Conservation (phyloP, 106 monocot species). For the Dendrobium catenatum region DNA sequence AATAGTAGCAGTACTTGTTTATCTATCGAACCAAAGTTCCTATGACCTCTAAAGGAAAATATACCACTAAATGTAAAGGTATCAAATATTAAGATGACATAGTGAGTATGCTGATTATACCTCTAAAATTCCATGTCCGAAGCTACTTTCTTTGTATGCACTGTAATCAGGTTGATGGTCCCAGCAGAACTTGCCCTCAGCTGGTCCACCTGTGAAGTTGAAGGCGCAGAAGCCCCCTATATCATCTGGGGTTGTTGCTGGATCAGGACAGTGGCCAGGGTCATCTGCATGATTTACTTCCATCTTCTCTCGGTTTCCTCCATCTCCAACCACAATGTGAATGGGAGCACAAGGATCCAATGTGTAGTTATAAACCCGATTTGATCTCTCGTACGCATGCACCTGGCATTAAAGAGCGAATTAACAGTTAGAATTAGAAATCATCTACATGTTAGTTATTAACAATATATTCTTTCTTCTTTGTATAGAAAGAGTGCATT, state of each 20-base stretch:
- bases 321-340: conserved; percentile 80
- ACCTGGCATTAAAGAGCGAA: conserved; percentile 32
- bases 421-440: neutral
- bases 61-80: neutral
- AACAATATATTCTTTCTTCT: neutral
- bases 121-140: conserved; percentile 85
- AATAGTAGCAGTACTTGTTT: neutral
- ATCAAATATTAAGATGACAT: neutral
- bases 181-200: conserved; percentile 54
- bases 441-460: neutral
- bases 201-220: conserved; percentile 71
- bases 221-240: conserved; percentile 61
- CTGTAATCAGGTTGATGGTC: conserved; percentile 52
- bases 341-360: conserved; percentile 80
- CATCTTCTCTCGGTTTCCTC: conserved; percentile 88
- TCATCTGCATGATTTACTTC: conserved; percentile 70
- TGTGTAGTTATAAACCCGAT: conserved; percentile 71
- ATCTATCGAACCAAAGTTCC: neutral
- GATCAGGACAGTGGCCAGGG: conserved; percentile 64
- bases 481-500: neutral
- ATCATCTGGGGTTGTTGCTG: conserved; percentile 36
- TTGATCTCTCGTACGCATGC: conserved; percentile 93
- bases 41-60: neutral
- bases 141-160: conserved; percentile 63
- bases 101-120: conserved; percentile 14